These are phyloP conservation scores for Nemania sp. DNA, from an alignment of 2,329 filamentous ascomycete species.

Conservation along the genomic window DNA sequence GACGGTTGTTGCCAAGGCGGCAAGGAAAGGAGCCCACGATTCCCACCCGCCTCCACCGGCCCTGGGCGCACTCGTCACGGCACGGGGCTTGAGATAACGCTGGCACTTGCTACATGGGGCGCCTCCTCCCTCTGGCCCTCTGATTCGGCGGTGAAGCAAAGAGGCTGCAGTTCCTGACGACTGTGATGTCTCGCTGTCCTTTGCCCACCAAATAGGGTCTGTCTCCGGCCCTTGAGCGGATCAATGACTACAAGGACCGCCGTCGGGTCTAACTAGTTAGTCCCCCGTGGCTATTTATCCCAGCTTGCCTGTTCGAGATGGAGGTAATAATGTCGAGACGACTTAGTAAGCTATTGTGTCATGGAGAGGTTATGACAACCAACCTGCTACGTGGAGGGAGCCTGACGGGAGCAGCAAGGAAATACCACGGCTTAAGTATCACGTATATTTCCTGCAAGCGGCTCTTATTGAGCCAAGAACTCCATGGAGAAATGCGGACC, in stretches of 20 bases:
- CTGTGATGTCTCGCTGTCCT: slow-evolving; percentile 7
- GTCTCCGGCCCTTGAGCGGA: slow-evolving; percentile 13
- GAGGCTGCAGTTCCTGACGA: slow-evolving; percentile 12
- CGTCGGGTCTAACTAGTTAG: not conserved
- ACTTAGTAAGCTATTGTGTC: slow-evolving; percentile 2
- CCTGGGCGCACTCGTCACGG: slow-evolving; percentile 15
- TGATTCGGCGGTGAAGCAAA: slow-evolving; percentile 2
- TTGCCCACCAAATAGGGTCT: slow-evolving; percentile 23
- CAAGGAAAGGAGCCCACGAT: not conserved
- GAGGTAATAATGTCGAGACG: not conserved
- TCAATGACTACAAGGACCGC: slow-evolving; percentile 2
- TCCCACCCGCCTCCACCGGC: slow-evolving; percentile 3
- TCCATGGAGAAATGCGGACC: slow-evolving; percentile 3
- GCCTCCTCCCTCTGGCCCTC: too few species aligned
- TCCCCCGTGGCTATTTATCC: slow-evolving; percentile 1
- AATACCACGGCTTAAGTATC: slow-evolving; percentile 1
- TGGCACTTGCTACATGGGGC: slow-evolving; percentile 7
- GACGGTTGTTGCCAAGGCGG: too few species aligned
- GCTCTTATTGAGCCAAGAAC: not conserved
- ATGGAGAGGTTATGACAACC: too few species aligned
- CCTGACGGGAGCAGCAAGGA: too few species aligned
- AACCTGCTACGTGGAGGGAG: too few species aligned
- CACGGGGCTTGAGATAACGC: slow-evolving; percentile 3
- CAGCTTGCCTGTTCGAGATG: not conserved
- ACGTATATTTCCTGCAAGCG: not conserved